phyloP scores from a whole-genome alignment of 2,329 filamentous ascomycete species.

The Alternaria triticimaculans region DNA sequence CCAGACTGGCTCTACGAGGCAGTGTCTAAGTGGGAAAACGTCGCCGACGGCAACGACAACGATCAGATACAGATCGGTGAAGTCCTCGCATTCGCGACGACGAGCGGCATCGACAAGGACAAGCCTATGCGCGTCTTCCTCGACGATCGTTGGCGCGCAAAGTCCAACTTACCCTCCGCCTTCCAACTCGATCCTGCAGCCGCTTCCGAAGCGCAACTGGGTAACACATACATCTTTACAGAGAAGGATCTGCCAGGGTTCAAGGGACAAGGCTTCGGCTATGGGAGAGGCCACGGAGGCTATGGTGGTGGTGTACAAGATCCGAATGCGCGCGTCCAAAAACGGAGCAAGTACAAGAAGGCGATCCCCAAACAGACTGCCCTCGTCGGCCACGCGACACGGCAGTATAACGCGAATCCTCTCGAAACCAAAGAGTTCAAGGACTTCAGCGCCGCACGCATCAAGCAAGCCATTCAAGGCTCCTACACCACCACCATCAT shows the following conservation, averaged over 20 bases:
- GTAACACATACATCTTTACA: slow-evolving; percentile 90
- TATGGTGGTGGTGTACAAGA: slow-evolving; percentile 37
- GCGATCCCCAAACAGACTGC: slow-evolving; percentile 56
- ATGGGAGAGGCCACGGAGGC: slow-evolving; percentile 26
- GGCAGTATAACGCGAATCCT: slow-evolving; percentile 60
- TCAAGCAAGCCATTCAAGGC: slow-evolving; percentile 55
- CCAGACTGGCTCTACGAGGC: slow-evolving; percentile 49
- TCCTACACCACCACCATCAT: slow-evolving; percentile 40
- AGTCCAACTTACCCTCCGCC: slow-evolving; percentile 81
- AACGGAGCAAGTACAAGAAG: slow-evolving; percentile 44
- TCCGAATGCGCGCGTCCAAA: slow-evolving; percentile 41
- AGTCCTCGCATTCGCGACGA: slow-evolving; percentile 36
- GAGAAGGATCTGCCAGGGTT: slow-evolving; percentile 90
- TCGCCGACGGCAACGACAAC: slow-evolving; percentile 46
- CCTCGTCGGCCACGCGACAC: slow-evolving; percentile 66
- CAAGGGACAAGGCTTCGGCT: slow-evolving; percentile 49
- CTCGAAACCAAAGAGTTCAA: slow-evolving; percentile 53
- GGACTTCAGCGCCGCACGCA: slow-evolving; percentile 50
- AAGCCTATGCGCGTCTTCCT: slow-evolving; percentile 71
- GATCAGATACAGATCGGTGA: slow-evolving; percentile 50
- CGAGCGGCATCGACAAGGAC: slow-evolving; percentile 35
- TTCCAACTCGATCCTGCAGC: slow-evolving; percentile 75
- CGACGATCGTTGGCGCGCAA: slow-evolving; percentile 66
- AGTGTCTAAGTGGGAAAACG: slow-evolving; percentile 45
- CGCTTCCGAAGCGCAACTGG: slow-evolving; percentile 64